Base-by-base conservation (phyloP, 345 rosid genomes). In the Crucihimalaya himalaica region DNA sequence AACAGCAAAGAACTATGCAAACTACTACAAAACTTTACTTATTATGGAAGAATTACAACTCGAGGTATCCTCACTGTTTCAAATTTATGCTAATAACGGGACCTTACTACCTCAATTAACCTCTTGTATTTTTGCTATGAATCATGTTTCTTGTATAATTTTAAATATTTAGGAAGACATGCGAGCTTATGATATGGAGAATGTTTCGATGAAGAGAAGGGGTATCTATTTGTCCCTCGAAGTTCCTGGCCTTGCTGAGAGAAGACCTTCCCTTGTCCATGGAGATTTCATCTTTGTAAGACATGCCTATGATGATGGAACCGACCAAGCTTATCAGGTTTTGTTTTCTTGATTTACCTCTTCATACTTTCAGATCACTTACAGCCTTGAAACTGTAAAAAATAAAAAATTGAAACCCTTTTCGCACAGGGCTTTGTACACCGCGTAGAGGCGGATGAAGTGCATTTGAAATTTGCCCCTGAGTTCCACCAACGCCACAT, bases 181-280 rank as follows among this genome's bases (percentile, higher is more conserved):
- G 95, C 84, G 87, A 78, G 69, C 82, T 55, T 79, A 89, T 80
- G 83, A 79, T 71, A 87, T 94, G 97, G 97, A 85, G 80, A 60
- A 68, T 69, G 87, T 91, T 34, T 23, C 70, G 4, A 82, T 91
- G 93, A 81, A 53, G 79, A 85, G 76, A 81, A 87, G 64, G 62
- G 88, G 96, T 64, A 50, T 56, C 25, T 84, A 28, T 60, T 75
- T 89, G 74, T 68, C 93, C 18, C 97, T 94, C 54, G 67, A 62
- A 71, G 96, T 94, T 65, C 93, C 90, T 13, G 98, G 96, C 43
- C 91, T 94, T 47, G 98, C 98, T 63, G 98, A 94, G 89, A 86
- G 81, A 66, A 84, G 97, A 76, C 96, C 97, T 71, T 91, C 96
- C 13, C 88, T 94, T 81, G 92, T 91, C 46, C 86, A 81, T 77